phyloP scores from a whole-genome alignment of 345 rosid genomes.

The Camelina laxa region DNA sequence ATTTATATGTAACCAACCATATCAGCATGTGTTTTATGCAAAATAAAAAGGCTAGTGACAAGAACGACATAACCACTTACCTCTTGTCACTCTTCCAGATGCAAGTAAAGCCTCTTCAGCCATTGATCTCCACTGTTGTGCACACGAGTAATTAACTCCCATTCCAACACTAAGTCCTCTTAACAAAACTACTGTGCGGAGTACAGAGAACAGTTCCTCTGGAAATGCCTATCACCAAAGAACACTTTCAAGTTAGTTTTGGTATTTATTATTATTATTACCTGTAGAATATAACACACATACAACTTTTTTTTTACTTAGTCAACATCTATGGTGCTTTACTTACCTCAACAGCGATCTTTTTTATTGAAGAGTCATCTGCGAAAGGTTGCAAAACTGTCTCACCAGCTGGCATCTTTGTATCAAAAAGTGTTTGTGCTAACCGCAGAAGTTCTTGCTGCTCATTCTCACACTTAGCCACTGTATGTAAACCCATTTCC shows the following conservation, averaged over 20 bases:
- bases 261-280: slow-evolving; percentile 9
- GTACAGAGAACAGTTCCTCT: slow-evolving; percentile 87
- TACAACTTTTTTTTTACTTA: not conserved
- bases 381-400: slow-evolving; percentile 81
- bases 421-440: slow-evolving; percentile 89
- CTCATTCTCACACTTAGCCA: slow-evolving; percentile 66
- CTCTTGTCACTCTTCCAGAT: slow-evolving; percentile 71
- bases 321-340: not conserved
- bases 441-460: slow-evolving; percentile 69
- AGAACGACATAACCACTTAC: slow-evolving; percentile 33
- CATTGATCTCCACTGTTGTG: slow-evolving; percentile 83
- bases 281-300: not conserved
- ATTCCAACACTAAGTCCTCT: slow-evolving; percentile 96
- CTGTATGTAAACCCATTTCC: slow-evolving; percentile 81
- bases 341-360: slow-evolving; percentile 73
- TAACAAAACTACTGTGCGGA: slow-evolving; percentile 79
- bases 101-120: slow-evolving; percentile 80
- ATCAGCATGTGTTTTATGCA: not conserved
- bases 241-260: slow-evolving; percentile 11
- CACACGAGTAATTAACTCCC: slow-evolving; percentile 81
- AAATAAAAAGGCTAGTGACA: not conserved
- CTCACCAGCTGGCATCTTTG: slow-evolving; percentile 86
- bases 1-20: not conserved
- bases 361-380: slow-evolving; percentile 79
- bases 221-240: slow-evolving; percentile 69